phyloP scores from a whole-genome alignment of 805 yeast genomes.

The Teunomyces gatunensis region DNA sequence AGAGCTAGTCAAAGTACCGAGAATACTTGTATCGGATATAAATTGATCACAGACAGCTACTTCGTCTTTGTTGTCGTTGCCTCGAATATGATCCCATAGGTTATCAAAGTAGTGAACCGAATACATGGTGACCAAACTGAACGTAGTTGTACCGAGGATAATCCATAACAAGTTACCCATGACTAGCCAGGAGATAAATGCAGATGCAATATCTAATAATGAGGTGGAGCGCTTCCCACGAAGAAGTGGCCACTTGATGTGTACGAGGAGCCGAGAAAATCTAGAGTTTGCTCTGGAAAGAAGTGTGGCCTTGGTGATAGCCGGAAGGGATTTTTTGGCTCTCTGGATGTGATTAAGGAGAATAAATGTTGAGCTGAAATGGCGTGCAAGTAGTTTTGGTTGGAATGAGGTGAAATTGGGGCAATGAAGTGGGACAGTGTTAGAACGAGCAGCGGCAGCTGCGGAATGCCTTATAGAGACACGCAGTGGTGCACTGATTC shows the following conservation, averaged over 20 bases:
- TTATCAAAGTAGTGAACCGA: constrained; percentile 37
- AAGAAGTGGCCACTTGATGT: constrained; percentile 47
- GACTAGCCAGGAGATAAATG: constrained; percentile 54
- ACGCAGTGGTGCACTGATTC: neutral
- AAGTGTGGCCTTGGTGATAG: constrained; percentile 18
- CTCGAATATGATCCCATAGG: constrained; percentile 17
- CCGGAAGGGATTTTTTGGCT: neutral
- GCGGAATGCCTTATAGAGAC: neutral
- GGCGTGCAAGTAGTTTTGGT: neutral
- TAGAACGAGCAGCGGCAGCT: neutral
- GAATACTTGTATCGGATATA: constrained; percentile 18
- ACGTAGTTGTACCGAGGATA: constrained; percentile 56
- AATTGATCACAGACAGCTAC: neutral
- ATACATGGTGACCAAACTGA: constrained; percentile 47
- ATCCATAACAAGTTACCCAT: constrained; percentile 59
- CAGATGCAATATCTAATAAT: constrained; percentile 47
- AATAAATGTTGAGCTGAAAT: neutral
- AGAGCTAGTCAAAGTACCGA: constrained; percentile 32
- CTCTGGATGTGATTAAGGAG: neutral
- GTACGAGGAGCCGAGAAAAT: constrained; percentile 32
- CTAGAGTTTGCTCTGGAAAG: constrained; percentile 29
- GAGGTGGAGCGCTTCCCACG: constrained; percentile 49
- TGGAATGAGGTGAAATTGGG: neutral
- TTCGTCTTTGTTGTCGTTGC: constrained; percentile 11
- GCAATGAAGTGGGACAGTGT: neutral